Conservation (phyloP, 2,329 filamentous ascomycete species). For the Fusarium lyarnte region DNA sequence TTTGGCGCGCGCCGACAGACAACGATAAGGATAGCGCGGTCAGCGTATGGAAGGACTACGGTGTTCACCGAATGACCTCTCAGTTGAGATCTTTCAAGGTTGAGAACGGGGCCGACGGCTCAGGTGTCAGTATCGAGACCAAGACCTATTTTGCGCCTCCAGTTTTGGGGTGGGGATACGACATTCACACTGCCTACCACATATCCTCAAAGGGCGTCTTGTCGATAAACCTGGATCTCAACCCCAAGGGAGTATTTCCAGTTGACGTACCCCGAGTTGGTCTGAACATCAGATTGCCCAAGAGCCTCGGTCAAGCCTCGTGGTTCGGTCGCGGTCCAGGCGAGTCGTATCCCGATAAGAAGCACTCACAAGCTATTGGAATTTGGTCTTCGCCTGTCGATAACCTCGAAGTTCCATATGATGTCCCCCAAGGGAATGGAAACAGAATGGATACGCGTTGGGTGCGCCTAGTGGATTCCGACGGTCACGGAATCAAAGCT, state of each 20-base stretch:
- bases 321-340: conserved; percentile 8
- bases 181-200: background rate
- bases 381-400: background rate
- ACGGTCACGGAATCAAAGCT: background rate
- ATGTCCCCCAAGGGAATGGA: background rate
- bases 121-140: background rate
- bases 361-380: background rate
- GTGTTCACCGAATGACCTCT: conserved; percentile 9
- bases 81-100: conserved; percentile 3
- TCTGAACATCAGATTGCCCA: background rate
- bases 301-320: background rate
- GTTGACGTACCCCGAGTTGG: background rate
- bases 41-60: conserved; percentile 1
- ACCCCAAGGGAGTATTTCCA: background rate
- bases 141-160: background rate
- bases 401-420: background rate
- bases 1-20: conserved; percentile 10
- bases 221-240: background rate
- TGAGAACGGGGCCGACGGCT: fast-evolving
- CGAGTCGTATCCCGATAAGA: conserved; percentile 12
- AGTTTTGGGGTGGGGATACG: conserved; percentile 12
- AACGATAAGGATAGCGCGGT: conserved; percentile 8
- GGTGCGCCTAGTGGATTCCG: background rate
- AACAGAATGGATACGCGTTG: conserved; percentile 13
- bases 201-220: background rate